Evolutionary conservation across 1,284 basidiomycete genomes (phyloP).

Genomic region (Leccinum laetum): DNA sequence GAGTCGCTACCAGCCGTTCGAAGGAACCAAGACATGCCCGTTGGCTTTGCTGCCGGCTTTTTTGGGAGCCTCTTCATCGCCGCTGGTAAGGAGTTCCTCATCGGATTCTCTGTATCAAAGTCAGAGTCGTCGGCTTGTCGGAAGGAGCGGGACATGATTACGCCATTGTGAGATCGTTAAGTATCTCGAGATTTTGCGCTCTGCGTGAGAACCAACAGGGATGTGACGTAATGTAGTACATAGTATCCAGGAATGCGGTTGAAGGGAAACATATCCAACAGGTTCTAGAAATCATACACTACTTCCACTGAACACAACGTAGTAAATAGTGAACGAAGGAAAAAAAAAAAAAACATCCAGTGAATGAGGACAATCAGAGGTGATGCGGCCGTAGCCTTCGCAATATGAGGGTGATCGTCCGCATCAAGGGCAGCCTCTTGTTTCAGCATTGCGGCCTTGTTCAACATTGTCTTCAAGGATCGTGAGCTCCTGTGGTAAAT

Average conservation of each 20-base stretch:
- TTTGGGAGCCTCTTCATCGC: constrained; percentile 61
- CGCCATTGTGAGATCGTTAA: constrained; percentile 23
- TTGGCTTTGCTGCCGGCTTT: constrained; percentile 57
- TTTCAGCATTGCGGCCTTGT: constrained; percentile 50
- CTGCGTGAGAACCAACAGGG: constrained; percentile 14
- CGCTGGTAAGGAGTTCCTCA: constrained; percentile 80
- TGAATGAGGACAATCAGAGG: constrained; percentile 76
- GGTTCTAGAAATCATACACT: constrained; percentile 14
- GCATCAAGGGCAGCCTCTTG: constrained; percentile 48
- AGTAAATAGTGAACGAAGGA: constrained; percentile 6
- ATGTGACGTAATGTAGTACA: constrained; percentile 24
- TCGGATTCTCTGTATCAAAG: constrained; percentile 76
- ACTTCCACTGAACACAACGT: constrained; percentile 11
- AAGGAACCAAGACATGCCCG: constrained; percentile 73
- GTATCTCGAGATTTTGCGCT: constrained; percentile 29
- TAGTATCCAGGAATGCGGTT: background rate
- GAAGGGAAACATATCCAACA: constrained; percentile 11
- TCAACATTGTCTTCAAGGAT: constrained; percentile 78
- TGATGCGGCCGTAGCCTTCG: constrained; percentile 68
- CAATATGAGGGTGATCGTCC: constrained; percentile 52
- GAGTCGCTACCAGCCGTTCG: constrained; percentile 50
- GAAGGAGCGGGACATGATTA: constrained; percentile 84
- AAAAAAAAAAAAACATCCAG: constrained; percentile 68
- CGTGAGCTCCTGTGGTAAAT: constrained; percentile 56
- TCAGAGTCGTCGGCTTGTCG: constrained; percentile 82